Evolutionary conservation across 2,329 filamentous ascomycete species (phyloP).

Genomic region (Colletotrichum zoysiae): DNA sequence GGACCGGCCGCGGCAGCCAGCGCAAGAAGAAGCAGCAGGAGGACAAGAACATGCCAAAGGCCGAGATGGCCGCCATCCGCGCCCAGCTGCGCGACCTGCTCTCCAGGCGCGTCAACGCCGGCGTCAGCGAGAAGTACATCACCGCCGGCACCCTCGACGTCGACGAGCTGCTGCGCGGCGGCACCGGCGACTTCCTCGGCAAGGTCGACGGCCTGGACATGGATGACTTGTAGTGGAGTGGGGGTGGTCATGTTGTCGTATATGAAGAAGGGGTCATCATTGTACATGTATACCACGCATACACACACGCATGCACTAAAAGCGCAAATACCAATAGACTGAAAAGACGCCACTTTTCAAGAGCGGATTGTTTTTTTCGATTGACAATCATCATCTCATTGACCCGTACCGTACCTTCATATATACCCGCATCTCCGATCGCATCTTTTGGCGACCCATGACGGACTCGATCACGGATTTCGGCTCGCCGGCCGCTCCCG

Average conservation of each 20-base stretch:
- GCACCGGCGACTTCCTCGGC: slow-evolving; percentile 76
- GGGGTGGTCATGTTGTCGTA: neutral
- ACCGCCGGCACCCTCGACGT: slow-evolving; percentile 88
- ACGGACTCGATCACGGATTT: neutral
- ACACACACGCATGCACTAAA: neutral
- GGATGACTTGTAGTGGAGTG: slow-evolving; percentile 46
- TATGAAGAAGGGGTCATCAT: neutral
- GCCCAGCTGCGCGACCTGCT: slow-evolving; percentile 80
- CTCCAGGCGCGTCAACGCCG: slow-evolving; percentile 81
- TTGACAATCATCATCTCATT: no score
- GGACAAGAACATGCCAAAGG: slow-evolving; percentile 76
- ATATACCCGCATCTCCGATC: neutral
- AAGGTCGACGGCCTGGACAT: slow-evolving; percentile 58
- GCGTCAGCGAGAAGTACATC: slow-evolving; percentile 89
- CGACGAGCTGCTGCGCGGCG: slow-evolving; percentile 74
- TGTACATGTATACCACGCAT: neutral
- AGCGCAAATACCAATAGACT: slow-evolving; percentile 4
- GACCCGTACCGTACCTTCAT: neutral
- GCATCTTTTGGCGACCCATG: neutral
- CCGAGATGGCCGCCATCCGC: slow-evolving; percentile 76
- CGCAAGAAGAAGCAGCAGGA: slow-evolving; percentile 81
- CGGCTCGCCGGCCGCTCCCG: neutral
- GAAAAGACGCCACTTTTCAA: neutral
- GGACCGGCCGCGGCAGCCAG: slow-evolving; percentile 77
- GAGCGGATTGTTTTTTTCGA: neutral